A percentile compares a stretch with the other conserved stretches of the same genome.
These are phyloP conservation scores for Ensete ventricosum DNA, from an alignment of 176 grass and related monocot genomes.

Conservation along the genomic window DNA sequence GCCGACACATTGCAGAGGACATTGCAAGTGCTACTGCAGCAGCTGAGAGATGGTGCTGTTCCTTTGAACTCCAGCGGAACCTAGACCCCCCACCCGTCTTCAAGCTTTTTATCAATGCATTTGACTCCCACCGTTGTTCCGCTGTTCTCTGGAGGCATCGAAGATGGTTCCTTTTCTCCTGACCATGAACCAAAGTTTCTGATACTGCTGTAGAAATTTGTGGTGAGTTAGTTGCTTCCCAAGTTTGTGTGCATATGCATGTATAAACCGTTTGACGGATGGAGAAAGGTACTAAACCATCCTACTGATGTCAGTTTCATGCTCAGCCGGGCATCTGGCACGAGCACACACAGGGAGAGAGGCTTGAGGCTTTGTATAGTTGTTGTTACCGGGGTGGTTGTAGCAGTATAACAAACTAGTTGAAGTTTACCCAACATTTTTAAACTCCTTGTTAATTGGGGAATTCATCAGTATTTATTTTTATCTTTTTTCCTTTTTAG, in stretches of 20 bases:
- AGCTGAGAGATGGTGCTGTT: conserved; percentile 69
- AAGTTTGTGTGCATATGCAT: not conserved
- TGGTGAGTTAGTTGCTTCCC: not conserved
- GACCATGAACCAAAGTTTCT: not conserved
- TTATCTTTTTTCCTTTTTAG: too few relatives aligned
- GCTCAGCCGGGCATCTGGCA: not conserved
- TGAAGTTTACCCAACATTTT: not conserved
- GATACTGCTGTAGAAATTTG: not conserved
- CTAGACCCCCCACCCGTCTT: conserved; percentile 15
- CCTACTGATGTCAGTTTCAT: not conserved
- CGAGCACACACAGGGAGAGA: not conserved
- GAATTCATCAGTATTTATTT: not conserved
- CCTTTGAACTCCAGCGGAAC: conserved; percentile 60
- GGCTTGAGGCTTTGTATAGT: not conserved
- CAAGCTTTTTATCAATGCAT: not conserved
- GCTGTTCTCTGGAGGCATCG: not conserved
- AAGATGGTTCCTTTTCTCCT: not conserved
- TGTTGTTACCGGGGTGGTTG: not conserved
- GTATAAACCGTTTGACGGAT: not conserved
- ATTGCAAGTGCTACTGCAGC: conserved; percentile 61
- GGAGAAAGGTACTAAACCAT: not conserved
- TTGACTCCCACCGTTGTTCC: not conserved
- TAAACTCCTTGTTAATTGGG: not conserved
- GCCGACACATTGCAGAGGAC: conserved; percentile 82
- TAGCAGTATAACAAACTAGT: not conserved